phyloP scores from a whole-genome alignment of 2,329 filamentous ascomycete genomes.

The Trichoderma sp. region DNA sequence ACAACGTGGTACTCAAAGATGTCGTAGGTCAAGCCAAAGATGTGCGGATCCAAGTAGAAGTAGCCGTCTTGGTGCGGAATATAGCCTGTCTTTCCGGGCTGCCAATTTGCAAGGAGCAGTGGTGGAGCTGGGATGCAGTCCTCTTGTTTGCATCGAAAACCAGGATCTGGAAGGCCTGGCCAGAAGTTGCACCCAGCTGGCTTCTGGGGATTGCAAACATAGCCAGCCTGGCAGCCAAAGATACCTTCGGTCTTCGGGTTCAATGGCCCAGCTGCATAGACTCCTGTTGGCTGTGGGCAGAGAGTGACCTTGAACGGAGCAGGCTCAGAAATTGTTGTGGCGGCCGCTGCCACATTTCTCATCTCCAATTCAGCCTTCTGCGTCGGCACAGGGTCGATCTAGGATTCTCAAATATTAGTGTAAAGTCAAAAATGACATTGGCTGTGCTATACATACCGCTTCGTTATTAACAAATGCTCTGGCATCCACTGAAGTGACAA shows the following conservation, averaged over 20 bases:
- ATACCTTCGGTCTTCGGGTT: constrained; percentile 48
- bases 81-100: constrained; percentile 50
- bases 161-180: constrained; percentile 49
- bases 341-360: background rate
- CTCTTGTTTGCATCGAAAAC: constrained; percentile 52
- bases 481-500: background rate
- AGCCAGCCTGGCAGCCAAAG: constrained; percentile 59
- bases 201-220: constrained; percentile 57
- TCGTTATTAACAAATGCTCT: background rate
- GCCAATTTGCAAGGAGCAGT: constrained; percentile 47
- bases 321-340: constrained; percentile 35
- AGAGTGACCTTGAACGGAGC: constrained; percentile 41
- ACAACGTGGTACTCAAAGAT: constrained; percentile 58
- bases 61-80: constrained; percentile 58
- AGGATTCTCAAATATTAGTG: background rate
- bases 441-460: background rate
- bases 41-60: constrained; percentile 64
- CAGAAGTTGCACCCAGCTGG: constrained; percentile 57
- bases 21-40: constrained; percentile 65
- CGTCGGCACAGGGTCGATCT: background rate
- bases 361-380: background rate
- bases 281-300: constrained; percentile 52
- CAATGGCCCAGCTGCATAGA: constrained; percentile 35
- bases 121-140: constrained; percentile 52
- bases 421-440: background rate